phyloP scores from a whole-genome alignment of 768 basidiomycete species.

The Termitomyces sp. region DNA sequence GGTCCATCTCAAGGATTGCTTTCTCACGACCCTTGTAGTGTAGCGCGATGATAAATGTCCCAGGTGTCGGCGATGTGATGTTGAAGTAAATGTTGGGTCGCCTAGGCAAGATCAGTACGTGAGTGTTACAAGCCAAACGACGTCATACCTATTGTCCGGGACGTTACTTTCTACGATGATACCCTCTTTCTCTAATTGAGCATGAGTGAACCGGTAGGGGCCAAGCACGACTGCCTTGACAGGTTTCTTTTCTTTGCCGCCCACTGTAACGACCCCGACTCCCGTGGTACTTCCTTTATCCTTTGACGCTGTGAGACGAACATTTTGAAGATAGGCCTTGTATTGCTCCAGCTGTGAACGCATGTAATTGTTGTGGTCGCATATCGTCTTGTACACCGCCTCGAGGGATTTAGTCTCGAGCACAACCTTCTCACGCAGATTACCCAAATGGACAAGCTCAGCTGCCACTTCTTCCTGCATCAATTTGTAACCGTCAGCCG shows the following conservation, averaged over 20 bases:
- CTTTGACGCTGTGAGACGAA: conserved; percentile 83
- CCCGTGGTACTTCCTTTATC: conserved; percentile 85
- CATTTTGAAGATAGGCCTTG: conserved; percentile 98
- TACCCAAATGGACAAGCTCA: conserved; percentile 94
- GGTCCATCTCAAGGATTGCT: conserved; percentile 98
- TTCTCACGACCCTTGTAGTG: conserved; percentile 99
- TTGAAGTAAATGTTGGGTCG: conserved; percentile 99
- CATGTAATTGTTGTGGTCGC: conserved; percentile 98
- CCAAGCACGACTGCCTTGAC: conserved; percentile 83
- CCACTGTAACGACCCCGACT: conserved; percentile 92
- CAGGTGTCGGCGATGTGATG: conserved; percentile 95
- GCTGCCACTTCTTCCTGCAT: conserved; percentile 98
- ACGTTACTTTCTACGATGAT: conserved; percentile 99
- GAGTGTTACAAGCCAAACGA: not conserved
- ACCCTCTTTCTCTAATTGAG: conserved; percentile 97
- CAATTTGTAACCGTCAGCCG: conserved; percentile 78
- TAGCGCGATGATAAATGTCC: conserved; percentile 97
- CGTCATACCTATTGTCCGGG: conserved; percentile 85
- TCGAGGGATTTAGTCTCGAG: conserved; percentile 90
- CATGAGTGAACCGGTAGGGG: conserved; percentile 96
- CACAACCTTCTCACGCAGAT: conserved; percentile 92
- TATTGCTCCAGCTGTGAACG: conserved; percentile 97
- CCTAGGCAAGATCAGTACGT: conserved; percentile 31
- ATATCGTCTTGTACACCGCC: conserved; percentile 98
- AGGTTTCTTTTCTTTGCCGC: conserved; percentile 96